Percentiles rank a stretch among this genome's conserved stretches.
Evolutionary conservation across 768 basidiomycete species (phyloP).

Genomic region (Pleurotus pulmonarius): DNA sequence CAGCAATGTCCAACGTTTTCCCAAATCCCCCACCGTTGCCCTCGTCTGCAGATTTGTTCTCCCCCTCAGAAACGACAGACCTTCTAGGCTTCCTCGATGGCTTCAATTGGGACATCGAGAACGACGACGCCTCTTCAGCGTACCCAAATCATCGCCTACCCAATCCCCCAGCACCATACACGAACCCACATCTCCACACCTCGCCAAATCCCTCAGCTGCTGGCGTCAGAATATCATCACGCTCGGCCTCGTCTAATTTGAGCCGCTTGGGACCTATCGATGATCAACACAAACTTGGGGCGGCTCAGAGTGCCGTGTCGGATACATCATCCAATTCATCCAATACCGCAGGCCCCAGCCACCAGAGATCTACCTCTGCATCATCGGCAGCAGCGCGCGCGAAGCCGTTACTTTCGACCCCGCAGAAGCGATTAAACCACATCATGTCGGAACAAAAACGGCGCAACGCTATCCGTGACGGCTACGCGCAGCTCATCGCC

Average conservation of each 20-base stretch:
- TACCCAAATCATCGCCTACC: slow-evolving; percentile 16
- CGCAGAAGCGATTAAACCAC: slow-evolving; percentile 88
- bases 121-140: slow-evolving; percentile 27
- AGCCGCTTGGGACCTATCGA: neutral
- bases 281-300: slow-evolving; percentile 13
- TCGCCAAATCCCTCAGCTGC: slow-evolving; percentile 38
- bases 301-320: slow-evolving; percentile 22
- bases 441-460: slow-evolving; percentile 95
- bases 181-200: slow-evolving; percentile 45
- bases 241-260: slow-evolving; percentile 17
- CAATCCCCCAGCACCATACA: slow-evolving; percentile 33
- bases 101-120: slow-evolving; percentile 54
- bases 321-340: slow-evolving; percentile 21
- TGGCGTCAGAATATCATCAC: slow-evolving; percentile 26
- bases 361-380: neutral
- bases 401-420: slow-evolving; percentile 73
- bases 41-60: slow-evolving; percentile 75
- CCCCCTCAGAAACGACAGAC: slow-evolving; percentile 72
- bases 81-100: slow-evolving; percentile 81
- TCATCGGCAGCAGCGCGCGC: slow-evolving; percentile 24
- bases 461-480: slow-evolving; percentile 86
- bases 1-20: slow-evolving; percentile 53
- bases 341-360: slow-evolving; percentile 13
- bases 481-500: slow-evolving; percentile 81
- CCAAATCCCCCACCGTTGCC: slow-evolving; percentile 61